Base-by-base conservation (phyloP, 805 yeast genomes). In the Ogataea ganodermae region DNA sequence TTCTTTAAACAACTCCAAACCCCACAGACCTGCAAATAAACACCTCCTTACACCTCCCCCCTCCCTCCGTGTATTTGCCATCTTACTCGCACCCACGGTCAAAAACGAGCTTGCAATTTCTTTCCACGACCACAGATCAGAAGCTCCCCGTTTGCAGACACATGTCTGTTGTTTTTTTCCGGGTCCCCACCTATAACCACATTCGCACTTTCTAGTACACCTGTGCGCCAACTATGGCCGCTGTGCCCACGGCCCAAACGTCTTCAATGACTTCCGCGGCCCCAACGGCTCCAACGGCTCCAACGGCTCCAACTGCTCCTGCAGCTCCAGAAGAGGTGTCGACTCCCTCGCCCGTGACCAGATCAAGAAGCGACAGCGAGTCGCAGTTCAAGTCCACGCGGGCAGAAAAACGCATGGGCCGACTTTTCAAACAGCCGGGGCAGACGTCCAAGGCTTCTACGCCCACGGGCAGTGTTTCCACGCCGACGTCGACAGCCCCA, bases 381-480 rank as follows among this genome's bases (percentile, higher is more conserved):
- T 53, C 66, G 9, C 63, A 58, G 47, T 53, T 57, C 44, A 59
- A 55, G 44, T 57, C 65, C 7, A 50, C 67, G 1, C 38, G 67
- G 28, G 70, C 70, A 3, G 70, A 66, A 35, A 66, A 65, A 39
- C 52, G 70, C 23, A 65, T 62, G 67, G 70, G 69, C 0, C 51
- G 70, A 17, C 46, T 66, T 13, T 66, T 66, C 46, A 62, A 65
- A 42, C 66, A 57, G 32, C 47, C 61, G 1, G 26, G 52, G 2
- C 38, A 51, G 14, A 17, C 58, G 2, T 28, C 53, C 1, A 14
- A 48, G 14, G 36, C 48, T 14, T 18, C 53, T 12, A 27, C 51
- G 12, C 30, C 58, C 6, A 43, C 37, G 12, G 10, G 45, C 27
- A n/a, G 18, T 35, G 12, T 46, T 4, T 18, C 44, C 7, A 9